Percentiles rank a stretch among this genome's conserved stretches.
phyloP scores from a whole-genome alignment of 805 yeast genomes.

The Cyberlindnera xylosilytica region DNA sequence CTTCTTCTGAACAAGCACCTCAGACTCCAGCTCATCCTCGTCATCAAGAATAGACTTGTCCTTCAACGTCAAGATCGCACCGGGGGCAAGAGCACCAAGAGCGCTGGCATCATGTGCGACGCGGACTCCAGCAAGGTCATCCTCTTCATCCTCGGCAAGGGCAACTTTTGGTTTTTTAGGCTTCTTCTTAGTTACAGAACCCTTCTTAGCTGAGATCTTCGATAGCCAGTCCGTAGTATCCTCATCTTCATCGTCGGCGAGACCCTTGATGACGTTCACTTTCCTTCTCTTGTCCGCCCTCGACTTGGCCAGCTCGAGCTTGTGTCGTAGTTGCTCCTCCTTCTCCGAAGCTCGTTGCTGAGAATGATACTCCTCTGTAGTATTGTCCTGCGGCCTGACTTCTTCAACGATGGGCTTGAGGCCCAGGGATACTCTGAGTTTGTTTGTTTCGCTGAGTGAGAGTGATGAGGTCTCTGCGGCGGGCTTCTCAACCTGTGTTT shows the following conservation, averaged over 20 bases:
- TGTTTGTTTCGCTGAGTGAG: conserved; percentile 22
- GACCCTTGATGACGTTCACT: conserved; percentile 8
- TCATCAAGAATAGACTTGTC: conserved; percentile 22
- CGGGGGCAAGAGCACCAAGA: conserved; percentile 9
- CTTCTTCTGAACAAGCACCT: conserved; percentile 15
- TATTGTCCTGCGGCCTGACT: background rate
- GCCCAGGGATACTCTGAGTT: conserved; percentile 24
- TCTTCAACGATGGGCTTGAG: conserved; percentile 20
- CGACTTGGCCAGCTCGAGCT: conserved; percentile 15
- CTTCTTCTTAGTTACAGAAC: background rate
- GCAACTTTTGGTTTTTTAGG: no score
- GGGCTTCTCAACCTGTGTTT: no score
- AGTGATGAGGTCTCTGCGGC: background rate
- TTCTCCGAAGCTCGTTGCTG: conserved; percentile 1
- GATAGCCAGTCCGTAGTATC: conserved; percentile 23
- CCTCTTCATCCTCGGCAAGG: background rate
- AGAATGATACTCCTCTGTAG: conserved; percentile 18
- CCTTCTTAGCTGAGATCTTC: conserved; percentile 10
- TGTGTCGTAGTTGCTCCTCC: conserved; percentile 14
- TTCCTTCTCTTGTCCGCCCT: conserved; percentile 16
- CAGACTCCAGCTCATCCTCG: conserved; percentile 24
- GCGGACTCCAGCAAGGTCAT: conserved; percentile 15
- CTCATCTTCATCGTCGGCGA: conserved; percentile 15
- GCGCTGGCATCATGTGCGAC: conserved; percentile 22
- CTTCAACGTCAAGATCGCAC: conserved; percentile 24